Evolutionary conservation across 805 yeast species (phyloP).

Genomic region (Cyberlindnera euphorbiiphila): DNA sequence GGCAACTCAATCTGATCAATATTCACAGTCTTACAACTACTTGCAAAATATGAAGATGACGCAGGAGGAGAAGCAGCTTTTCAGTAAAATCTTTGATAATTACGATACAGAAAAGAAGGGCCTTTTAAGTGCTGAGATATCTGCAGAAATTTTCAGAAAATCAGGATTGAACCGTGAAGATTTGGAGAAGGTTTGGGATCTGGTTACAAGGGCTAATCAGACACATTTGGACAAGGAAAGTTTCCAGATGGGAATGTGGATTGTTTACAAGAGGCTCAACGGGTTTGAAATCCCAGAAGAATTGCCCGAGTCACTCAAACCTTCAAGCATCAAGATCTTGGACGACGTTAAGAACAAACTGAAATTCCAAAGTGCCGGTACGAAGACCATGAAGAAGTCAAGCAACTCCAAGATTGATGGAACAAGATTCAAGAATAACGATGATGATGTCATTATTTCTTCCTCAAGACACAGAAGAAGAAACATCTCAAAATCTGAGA

Average conservation of each 20-base stretch:
- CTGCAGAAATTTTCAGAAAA: slow-evolving; percentile 83
- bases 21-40: slow-evolving; percentile 29
- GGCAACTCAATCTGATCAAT: slow-evolving; percentile 54
- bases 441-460: slow-evolving; percentile 41
- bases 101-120: slow-evolving; percentile 80
- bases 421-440: slow-evolving; percentile 73
- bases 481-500: slow-evolving; percentile 3
- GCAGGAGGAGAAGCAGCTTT: slow-evolving; percentile 77
- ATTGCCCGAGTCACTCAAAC: slow-evolving; percentile 86
- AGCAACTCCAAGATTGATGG: slow-evolving; percentile 29
- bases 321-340: slow-evolving; percentile 77
- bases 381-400: slow-evolving; percentile 23
- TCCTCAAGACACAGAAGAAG: slow-evolving; percentile 29
- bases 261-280: slow-evolving; percentile 84
- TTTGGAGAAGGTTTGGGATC: slow-evolving; percentile 85
- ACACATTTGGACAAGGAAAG: slow-evolving; percentile 89
- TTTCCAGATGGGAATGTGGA: slow-evolving; percentile 96
- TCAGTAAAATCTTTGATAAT: slow-evolving; percentile 84
- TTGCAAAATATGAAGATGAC: slow-evolving; percentile 50
- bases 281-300: slow-evolving; percentile 77
- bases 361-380: slow-evolving; percentile 15
- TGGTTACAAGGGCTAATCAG: slow-evolving; percentile 77
- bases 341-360: slow-evolving; percentile 64
- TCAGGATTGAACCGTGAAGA: slow-evolving; percentile 88
- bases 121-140: slow-evolving; percentile 73